A percentile compares a stretch with the other conserved stretches of the same genome.
These are phyloP conservation scores for Amanita fuliginea DNA, from an alignment of 768 basidiomycete genomes.

Conservation along the genomic window DNA sequence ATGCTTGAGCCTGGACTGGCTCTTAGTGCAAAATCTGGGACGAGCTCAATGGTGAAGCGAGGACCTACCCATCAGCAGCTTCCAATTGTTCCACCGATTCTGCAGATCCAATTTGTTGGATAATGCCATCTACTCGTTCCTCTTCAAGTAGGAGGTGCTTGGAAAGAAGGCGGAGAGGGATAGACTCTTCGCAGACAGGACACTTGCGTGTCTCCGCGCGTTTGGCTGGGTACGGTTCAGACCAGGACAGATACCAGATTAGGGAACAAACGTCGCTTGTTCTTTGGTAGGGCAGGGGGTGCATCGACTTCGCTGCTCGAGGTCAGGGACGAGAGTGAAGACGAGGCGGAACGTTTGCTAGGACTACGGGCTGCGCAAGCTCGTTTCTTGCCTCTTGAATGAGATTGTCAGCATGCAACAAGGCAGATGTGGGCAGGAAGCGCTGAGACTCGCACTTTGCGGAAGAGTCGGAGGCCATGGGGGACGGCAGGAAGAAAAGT, in stretches of 20 bases:
- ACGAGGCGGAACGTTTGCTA: constrained; percentile 11
- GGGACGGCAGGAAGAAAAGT: constrained; percentile 5
- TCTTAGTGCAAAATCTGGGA: not conserved
- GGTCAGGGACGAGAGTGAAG: constrained; percentile 22
- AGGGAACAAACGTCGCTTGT: constrained; percentile 39
- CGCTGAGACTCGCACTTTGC: constrained; percentile 21
- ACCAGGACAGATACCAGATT: not conserved
- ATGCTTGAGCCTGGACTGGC: constrained; percentile 26
- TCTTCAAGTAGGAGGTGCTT: constrained; percentile 56
- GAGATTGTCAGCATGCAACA: constrained; percentile 5
- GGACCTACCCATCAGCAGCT: constrained; percentile 40
- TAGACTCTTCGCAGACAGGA: constrained; percentile 62
- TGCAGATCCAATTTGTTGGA: constrained; percentile 48
- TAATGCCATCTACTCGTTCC: constrained; percentile 59
- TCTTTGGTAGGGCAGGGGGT: constrained; percentile 14
- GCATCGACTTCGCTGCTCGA: not conserved
- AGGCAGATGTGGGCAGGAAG: not conserved
- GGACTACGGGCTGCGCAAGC: constrained; percentile 13
- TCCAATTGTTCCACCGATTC: constrained; percentile 32
- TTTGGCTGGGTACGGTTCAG: constrained; percentile 31
- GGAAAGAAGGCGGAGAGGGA: constrained; percentile 62
- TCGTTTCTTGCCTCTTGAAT: constrained; percentile 40
- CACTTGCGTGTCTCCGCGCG: constrained; percentile 68
- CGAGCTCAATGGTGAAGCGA: not conserved
- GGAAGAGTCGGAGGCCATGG: constrained; percentile 1